phyloP scores from a whole-genome alignment of 2,329 filamentous ascomycete species.

The Penicillium sp. region DNA sequence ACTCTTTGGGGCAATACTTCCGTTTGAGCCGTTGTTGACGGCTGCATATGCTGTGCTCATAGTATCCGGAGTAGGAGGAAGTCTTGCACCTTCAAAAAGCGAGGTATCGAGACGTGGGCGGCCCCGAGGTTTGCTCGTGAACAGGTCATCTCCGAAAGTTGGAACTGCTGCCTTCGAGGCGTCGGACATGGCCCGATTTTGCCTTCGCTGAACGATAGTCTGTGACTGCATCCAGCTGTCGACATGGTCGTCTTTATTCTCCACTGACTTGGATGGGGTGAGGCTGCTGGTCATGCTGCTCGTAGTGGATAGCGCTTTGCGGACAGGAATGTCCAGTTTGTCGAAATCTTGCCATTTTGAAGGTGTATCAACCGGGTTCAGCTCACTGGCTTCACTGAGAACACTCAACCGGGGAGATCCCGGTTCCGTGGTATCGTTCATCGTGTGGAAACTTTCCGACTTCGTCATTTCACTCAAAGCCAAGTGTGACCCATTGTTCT shows the following conservation, averaged over 20 bases:
- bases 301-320: conserved; percentile 13
- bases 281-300: conserved; percentile 18
- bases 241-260: conserved; percentile 25
- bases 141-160: conserved; percentile 25
- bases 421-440: conserved; percentile 31
- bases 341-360: conserved; percentile 22
- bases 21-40: conserved; percentile 32
- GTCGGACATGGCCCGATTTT: conserved; percentile 18
- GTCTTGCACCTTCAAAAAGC: conserved; percentile 32
- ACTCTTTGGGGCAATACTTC: conserved; percentile 33
- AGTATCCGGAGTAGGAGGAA: conserved; percentile 43
- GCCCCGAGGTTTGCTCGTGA: conserved; percentile 22
- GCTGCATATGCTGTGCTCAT: conserved; percentile 40
- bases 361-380: conserved; percentile 31
- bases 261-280: conserved; percentile 11
- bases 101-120: conserved; percentile 28
- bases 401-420: conserved; percentile 42
- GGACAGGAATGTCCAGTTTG: conserved; percentile 28
- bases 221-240: conserved; percentile 32
- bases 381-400: conserved; percentile 44
- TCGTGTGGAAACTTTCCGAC: conserved; percentile 36
- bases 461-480: conserved; percentile 31
- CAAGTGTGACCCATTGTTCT: conserved; percentile 26
- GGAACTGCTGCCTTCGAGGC: conserved; percentile 21
- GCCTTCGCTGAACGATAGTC: conserved; percentile 17